A percentile compares a stretch with the other conserved stretches of the same genome.
Evolutionary conservation across 2,329 filamentous ascomycete species (phyloP).

Genomic region (Dactylellina drechsleri): DNA sequence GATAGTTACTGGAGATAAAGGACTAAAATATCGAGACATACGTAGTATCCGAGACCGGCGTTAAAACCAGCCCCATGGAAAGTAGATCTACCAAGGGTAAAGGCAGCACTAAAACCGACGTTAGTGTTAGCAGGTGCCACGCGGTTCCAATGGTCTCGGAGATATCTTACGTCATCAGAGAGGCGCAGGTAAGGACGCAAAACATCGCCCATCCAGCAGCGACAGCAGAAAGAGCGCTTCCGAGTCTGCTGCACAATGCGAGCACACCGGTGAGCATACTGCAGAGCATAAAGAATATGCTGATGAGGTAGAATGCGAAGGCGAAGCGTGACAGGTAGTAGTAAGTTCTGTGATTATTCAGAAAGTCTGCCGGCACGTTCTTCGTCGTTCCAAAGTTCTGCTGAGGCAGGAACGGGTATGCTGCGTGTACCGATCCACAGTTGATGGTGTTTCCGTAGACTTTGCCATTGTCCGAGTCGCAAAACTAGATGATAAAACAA

Average conservation of each 20-base stretch:
- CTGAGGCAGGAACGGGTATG: slow-evolving; percentile 61
- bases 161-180: slow-evolving; percentile 77
- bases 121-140: neutral
- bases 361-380: slow-evolving; percentile 64
- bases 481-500: slow-evolving; percentile 57
- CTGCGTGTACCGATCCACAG: slow-evolving; percentile 52
- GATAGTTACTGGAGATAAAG: neutral
- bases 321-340: slow-evolving; percentile 90
- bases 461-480: slow-evolving; percentile 24
- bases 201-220: slow-evolving; percentile 71
- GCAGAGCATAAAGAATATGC: slow-evolving; percentile 78
- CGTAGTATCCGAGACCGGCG: slow-evolving; percentile 70
- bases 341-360: slow-evolving; percentile 64
- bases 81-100: slow-evolving; percentile 74
- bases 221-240: slow-evolving; percentile 73
- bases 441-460: slow-evolving; percentile 53
- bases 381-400: slow-evolving; percentile 66
- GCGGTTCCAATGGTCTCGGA: neutral
- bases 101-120: slow-evolving; percentile 66
- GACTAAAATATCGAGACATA: slow-evolving; percentile 10
- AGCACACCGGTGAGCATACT: slow-evolving; percentile 76
- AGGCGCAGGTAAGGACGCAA: slow-evolving; percentile 73
- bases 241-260: slow-evolving; percentile 76
- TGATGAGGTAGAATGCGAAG: slow-evolving; percentile 89
- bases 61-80: slow-evolving; percentile 69